Conservation (phyloP, 1,284 basidiomycete species). For the Anthracocystis panici-leucophaei region DNA sequence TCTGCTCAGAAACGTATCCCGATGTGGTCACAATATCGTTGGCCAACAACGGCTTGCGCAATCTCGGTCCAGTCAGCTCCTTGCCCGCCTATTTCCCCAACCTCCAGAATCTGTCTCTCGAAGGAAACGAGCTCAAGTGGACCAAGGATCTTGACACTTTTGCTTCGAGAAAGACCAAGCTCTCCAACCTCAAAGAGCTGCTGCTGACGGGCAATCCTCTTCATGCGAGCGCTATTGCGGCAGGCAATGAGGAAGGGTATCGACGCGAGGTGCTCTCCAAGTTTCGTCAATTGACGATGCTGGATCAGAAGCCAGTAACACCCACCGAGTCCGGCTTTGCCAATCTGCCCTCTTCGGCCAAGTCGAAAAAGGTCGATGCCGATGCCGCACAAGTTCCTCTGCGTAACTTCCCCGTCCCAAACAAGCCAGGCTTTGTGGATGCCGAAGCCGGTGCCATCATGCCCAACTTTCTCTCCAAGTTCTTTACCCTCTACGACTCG, state of each 20-base stretch:
- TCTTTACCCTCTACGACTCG: slow-evolving; percentile 83
- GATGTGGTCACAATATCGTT: slow-evolving; percentile 71
- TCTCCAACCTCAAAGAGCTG: slow-evolving; percentile 74
- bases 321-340: slow-evolving; percentile 75
- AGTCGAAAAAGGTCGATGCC: slow-evolving; percentile 51
- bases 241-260: slow-evolving; percentile 76
- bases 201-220: slow-evolving; percentile 84
- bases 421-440: slow-evolving; percentile 81
- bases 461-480: slow-evolving; percentile 81
- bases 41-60: slow-evolving; percentile 56
- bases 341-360: slow-evolving; percentile 77
- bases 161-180: slow-evolving; percentile 45
- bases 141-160: slow-evolving; percentile 61
- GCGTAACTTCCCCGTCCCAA: slow-evolving; percentile 77
- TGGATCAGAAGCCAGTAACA: slow-evolving; percentile 79
- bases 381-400: slow-evolving; percentile 61
- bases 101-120: slow-evolving; percentile 79
- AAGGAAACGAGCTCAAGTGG: slow-evolving; percentile 71
- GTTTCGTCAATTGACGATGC: slow-evolving; percentile 52
- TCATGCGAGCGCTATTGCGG: slow-evolving; percentile 76
- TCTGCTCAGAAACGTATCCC: slow-evolving; percentile 81
- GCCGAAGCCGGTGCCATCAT: slow-evolving; percentile 76
- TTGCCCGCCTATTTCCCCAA: slow-evolving; percentile 73
- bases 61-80: slow-evolving; percentile 45
- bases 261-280: slow-evolving; percentile 50